These are phyloP conservation scores for Sporothrix brasiliensis DNA, from an alignment of 2,329 filamentous ascomycete species.

Conservation along the genomic window DNA sequence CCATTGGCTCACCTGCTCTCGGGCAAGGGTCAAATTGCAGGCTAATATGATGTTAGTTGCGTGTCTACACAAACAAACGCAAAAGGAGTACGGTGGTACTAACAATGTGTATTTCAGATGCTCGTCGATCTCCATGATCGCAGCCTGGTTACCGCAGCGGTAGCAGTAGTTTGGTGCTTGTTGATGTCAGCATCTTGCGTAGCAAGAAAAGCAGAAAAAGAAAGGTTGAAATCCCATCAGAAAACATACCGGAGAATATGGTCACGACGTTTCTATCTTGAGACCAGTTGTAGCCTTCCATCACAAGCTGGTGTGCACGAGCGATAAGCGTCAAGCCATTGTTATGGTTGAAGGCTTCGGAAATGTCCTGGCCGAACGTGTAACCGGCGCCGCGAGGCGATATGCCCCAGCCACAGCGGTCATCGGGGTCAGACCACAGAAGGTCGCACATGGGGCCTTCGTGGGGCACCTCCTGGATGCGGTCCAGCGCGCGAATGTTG, in stretches of 20 bases:
- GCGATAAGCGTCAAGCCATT: constrained; percentile 95
- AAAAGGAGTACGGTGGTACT: constrained; percentile 3
- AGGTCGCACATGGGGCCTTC: constrained; percentile 98
- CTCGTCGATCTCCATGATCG: constrained; percentile 99
- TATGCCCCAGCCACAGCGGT: constrained; percentile 94
- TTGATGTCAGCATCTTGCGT: constrained; percentile 4
- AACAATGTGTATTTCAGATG: constrained; percentile 98
- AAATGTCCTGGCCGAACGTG: constrained; percentile 96
- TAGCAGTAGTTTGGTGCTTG: constrained; percentile 93
- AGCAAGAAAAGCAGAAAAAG: neutral
- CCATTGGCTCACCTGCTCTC: constrained; percentile 96
- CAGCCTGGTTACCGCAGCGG: constrained; percentile 96
- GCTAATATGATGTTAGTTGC: constrained; percentile 55
- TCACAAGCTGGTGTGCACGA: constrained; percentile 95
- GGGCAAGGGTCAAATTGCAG: constrained; percentile 99
- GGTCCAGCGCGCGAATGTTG: constrained; percentile 91
- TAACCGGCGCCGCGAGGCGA: constrained; percentile 92
- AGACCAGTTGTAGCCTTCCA: constrained; percentile 99
- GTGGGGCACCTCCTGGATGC: constrained; percentile 97
- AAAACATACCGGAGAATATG: constrained; percentile 82
- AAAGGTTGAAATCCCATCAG: neutral
- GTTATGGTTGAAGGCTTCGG: constrained; percentile 98
- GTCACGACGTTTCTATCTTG: constrained; percentile 98
- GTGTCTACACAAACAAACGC: constrained; percentile 38
- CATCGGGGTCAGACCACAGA: constrained; percentile 97